Conservation (phyloP, 2,329 filamentous ascomycete species). For the Trichoderma oligosporum region DNA sequence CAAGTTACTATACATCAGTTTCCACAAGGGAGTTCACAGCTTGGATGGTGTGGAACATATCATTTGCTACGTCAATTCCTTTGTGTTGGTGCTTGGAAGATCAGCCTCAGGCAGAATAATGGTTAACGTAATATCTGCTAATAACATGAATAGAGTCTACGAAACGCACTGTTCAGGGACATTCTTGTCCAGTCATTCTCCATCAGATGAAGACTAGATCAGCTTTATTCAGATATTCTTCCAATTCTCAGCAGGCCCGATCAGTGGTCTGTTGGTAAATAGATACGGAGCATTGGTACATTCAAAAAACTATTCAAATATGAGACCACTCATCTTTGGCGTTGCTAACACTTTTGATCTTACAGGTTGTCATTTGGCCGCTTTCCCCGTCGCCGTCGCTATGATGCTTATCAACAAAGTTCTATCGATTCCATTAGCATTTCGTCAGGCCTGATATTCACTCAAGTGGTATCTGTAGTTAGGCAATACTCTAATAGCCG, state of each 20-base stretch:
- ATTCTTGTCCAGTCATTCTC: neutral
- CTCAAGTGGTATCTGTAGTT: neutral
- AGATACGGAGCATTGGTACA: constrained; percentile 8
- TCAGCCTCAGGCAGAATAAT: neutral
- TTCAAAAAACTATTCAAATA: neutral
- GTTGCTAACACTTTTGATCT: neutral
- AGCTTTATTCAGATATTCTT: constrained; percentile 1
- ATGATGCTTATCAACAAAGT: constrained; percentile 13
- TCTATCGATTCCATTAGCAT: constrained; percentile 6
- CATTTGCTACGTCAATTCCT: constrained; percentile 4
- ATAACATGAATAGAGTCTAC: constrained; percentile 4
- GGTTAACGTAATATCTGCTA: neutral
- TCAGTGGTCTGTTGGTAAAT: constrained; percentile 1
- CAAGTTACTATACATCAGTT: neutral
- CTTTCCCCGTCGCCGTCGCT: neutral
- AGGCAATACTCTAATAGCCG: constrained; percentile 3
- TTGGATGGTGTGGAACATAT: constrained; percentile 12
- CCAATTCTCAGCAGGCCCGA: constrained; percentile 2
- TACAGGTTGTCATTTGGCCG: neutral
- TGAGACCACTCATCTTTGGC: neutral
- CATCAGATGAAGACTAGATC: constrained; percentile 9
- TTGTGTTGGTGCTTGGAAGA: neutral
- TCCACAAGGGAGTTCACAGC: constrained; percentile 1
- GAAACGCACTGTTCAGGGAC: constrained; percentile 7
- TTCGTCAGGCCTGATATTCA: constrained; percentile 6